phyloP scores from a whole-genome alignment of 495 filamentous ascomycete genomes.

The Hypoxylon rickii region DNA sequence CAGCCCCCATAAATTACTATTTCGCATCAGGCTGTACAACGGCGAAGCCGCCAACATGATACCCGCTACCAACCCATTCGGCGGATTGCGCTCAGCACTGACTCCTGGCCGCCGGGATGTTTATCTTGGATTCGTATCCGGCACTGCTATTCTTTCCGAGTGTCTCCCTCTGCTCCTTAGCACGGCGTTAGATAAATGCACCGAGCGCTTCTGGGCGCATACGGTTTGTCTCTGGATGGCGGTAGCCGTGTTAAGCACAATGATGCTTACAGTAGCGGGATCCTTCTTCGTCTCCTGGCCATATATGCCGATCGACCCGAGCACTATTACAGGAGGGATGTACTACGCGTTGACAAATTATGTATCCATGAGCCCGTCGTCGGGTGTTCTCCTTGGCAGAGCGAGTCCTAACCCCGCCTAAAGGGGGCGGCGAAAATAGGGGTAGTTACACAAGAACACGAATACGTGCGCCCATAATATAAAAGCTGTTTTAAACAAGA shows the following conservation, averaged over 20 bases:
- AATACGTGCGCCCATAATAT: too few species aligned
- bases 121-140: conserved; percentile 33
- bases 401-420: conserved; percentile 9
- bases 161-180: conserved; percentile 39
- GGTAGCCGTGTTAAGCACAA: conserved; percentile 30
- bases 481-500: too few species aligned
- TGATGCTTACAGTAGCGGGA: conserved; percentile 35
- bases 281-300: conserved; percentile 41
- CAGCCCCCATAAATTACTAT: conserved; percentile 32
- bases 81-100: conserved; percentile 29
- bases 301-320: conserved; percentile 40
- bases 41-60: conserved; percentile 24
- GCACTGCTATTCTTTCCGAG: conserved; percentile 34
- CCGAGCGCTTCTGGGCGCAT: conserved; percentile 31
- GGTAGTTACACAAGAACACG: not conserved
- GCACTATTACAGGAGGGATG: conserved; percentile 39
- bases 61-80: conserved; percentile 39
- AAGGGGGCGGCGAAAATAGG: not conserved
- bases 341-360: conserved; percentile 31
- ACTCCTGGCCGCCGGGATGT: conserved; percentile 25
- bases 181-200: conserved; percentile 36
- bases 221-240: conserved; percentile 34
- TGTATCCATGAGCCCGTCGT: conserved; percentile 17
- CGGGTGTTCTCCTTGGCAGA: conserved; percentile 20
- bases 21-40: conserved; percentile 17